These are phyloP conservation scores for Athelia sp. DNA, from an alignment of 1,284 basidiomycete genomes.

Conservation along the genomic window DNA sequence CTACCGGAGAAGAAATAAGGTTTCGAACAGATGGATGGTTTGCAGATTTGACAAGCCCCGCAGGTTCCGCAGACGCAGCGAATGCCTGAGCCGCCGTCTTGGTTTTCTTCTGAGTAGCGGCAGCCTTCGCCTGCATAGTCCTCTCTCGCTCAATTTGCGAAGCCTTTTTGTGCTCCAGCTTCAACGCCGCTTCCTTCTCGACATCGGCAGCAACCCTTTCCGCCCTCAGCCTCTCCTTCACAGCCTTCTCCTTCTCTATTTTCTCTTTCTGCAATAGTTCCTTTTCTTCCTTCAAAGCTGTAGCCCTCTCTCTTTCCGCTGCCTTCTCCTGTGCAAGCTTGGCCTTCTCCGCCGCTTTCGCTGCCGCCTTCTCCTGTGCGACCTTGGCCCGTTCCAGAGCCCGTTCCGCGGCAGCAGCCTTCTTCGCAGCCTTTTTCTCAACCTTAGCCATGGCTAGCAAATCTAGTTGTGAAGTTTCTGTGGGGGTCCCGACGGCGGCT, in stretches of 20 bases:
- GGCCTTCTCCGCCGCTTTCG: slow-evolving; percentile 45
- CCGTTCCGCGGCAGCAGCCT: slow-evolving; percentile 53
- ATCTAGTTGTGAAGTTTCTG: slow-evolving; percentile 22
- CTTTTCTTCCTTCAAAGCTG: slow-evolving; percentile 28
- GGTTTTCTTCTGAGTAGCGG: slow-evolving; percentile 15
- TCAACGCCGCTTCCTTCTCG: slow-evolving; percentile 27
- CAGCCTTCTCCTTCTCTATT: slow-evolving; percentile 28
- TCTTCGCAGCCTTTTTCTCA: slow-evolving; percentile 56
- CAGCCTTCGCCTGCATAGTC: slow-evolving; percentile 19
- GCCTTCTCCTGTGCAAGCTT: slow-evolving; percentile 39
- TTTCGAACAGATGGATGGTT: slow-evolving; percentile 4
- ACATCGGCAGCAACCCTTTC: slow-evolving; percentile 34
- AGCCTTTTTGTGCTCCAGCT: slow-evolving; percentile 22
- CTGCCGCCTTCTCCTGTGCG: slow-evolving; percentile 48
- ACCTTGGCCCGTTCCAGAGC: slow-evolving; percentile 50
- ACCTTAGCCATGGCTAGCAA: slow-evolving; percentile 46
- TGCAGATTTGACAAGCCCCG: slow-evolving; percentile 7
- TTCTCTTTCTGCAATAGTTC: slow-evolving; percentile 31
- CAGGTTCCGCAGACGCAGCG: neutral
- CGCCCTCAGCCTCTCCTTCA: slow-evolving; percentile 28
- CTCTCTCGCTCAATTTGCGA: slow-evolving; percentile 29
- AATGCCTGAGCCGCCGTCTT: slow-evolving; percentile 17
- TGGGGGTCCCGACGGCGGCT: slow-evolving; percentile 26
- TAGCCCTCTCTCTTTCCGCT: slow-evolving; percentile 38
- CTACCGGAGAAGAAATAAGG: neutral